Percentiles rank a stretch among this genome's conserved stretches.
Evolutionary conservation across 2,329 filamentous ascomycete species (phyloP).

Genomic region (Pseudocercospora pini-densiflorae): DNA sequence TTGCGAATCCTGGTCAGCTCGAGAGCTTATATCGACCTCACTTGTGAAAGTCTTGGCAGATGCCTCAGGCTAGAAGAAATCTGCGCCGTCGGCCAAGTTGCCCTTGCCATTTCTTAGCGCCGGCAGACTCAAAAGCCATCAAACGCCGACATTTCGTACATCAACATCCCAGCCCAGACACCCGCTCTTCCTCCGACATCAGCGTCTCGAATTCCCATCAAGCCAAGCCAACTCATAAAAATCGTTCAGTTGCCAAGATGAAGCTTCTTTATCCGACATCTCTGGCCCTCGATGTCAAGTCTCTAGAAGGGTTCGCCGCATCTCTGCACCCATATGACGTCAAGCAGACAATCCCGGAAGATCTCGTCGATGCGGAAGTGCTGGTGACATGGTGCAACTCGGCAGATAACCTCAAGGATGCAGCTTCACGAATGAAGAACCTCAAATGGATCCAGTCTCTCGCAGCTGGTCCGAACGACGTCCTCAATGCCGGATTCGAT

Average conservation of each 20-base stretch:
- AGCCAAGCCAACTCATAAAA: not conserved
- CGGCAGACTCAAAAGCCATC: slow-evolving; percentile 10
- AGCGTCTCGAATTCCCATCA: not conserved
- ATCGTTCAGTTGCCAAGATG: slow-evolving; percentile 45
- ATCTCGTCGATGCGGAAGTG: slow-evolving; percentile 63
- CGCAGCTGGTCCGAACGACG: slow-evolving; percentile 69
- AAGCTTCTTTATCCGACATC: slow-evolving; percentile 72
- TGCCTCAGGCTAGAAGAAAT: not conserved
- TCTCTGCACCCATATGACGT: slow-evolving; percentile 65
- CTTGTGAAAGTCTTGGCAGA: not conserved
- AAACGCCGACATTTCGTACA: slow-evolving; percentile 8
- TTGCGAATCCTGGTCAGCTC: not conserved
- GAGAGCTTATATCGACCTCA: not conserved
- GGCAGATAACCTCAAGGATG: slow-evolving; percentile 62
- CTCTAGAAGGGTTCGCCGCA: slow-evolving; percentile 63
- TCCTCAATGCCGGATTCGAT: slow-evolving; percentile 65
- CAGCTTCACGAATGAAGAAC: slow-evolving; percentile 59
- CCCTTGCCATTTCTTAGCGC: not conserved
- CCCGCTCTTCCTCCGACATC: slow-evolving; percentile 2
- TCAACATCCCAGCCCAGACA: not conserved
- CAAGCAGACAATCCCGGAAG: slow-evolving; percentile 59
- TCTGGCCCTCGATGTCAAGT: slow-evolving; percentile 59
- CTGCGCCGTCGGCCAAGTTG: not conserved
- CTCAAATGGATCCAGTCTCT: slow-evolving; percentile 70
- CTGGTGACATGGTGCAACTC: slow-evolving; percentile 68